Base-by-base conservation (phyloP, 2,329 filamentous ascomycete species). In the Neodidymelliopsis sp. region DNA sequence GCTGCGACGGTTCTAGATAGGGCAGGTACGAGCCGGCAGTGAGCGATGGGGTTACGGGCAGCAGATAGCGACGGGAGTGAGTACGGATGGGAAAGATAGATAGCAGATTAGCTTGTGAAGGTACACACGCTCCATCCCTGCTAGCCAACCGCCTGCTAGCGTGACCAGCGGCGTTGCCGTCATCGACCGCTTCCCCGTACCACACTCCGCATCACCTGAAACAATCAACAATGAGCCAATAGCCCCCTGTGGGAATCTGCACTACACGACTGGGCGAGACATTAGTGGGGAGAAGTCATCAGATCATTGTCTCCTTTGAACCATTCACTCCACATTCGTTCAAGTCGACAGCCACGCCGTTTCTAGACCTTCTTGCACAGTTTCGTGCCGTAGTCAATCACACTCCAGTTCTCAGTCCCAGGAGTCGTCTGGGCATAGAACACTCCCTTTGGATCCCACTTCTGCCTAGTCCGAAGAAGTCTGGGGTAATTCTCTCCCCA, bases 381-480 rank as follows among this genome's bases (percentile, higher is more conserved):
- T 51, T 69, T 71, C 19, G 57, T 67, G n/a, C 67, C 69, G 24
- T 62, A 67, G 29, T 71, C 68, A 31, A 71, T 53, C 4, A 71
- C 62, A 16, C 54, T 56, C 67, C 69, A 71, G 20, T 62, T 56
- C 57, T 72, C 69, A 18, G 66, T 72, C 0, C 69, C 69, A 8
- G 67, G 66, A 5, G 66, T 70, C 13, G 67, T 70, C 51, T 66
- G 58, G 2, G 67, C 62, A 28, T 69, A 72, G 36, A 73, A 71
- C 2, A 73, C 62, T 3, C 67, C 70, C 4, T 60, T 49, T 1
- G 70, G 65, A 57, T 73, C 70, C 54, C 60, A 71, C 58, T 70
- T 68, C 45, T 62, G 56, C 11, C 67, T 61, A 9, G 67, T 48
- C 47, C 64, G 11, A 2, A 72, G 47, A n/a, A 73, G 56, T 13